A percentile compares a stretch with the other conserved stretches of the same genome.
These are phyloP conservation scores for Penicillium sp. DNA, from an alignment of 2,329 filamentous ascomycete genomes.

Conservation along the genomic window DNA sequence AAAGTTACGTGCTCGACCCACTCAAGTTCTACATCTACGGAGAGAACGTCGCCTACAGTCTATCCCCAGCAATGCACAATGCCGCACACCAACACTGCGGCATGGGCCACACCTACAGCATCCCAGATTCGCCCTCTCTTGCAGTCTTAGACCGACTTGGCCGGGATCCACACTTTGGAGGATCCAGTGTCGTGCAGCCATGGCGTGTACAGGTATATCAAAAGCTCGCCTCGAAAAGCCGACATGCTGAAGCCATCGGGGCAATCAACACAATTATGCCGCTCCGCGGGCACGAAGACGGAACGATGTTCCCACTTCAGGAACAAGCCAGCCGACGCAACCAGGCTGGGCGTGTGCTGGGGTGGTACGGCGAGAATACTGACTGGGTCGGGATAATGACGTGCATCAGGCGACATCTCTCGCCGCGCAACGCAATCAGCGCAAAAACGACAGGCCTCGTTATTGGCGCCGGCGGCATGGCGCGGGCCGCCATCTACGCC, in stretches of 20 bases:
- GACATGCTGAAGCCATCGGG: constrained; percentile 39
- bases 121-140: constrained; percentile 31
- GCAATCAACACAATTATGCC: constrained; percentile 41
- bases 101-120: constrained; percentile 34
- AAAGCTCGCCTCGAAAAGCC: constrained; percentile 33
- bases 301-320: constrained; percentile 30
- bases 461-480: constrained; percentile 63
- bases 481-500: constrained; percentile 65
- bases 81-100: constrained; percentile 35
- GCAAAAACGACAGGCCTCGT: constrained; percentile 46
- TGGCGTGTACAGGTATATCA: constrained; percentile 36
- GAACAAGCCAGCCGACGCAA: constrained; percentile 37
- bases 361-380: constrained; percentile 40
- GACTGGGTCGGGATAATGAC: constrained; percentile 40
- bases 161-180: constrained; percentile 34
- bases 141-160: constrained; percentile 32
- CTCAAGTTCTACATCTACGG: constrained; percentile 38
- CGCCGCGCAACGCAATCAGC: constrained; percentile 46
- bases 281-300: constrained; percentile 31
- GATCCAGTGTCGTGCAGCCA: constrained; percentile 38
- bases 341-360: constrained; percentile 34
- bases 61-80: constrained; percentile 40
- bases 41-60: constrained; percentile 35
- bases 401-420: constrained; percentile 36
- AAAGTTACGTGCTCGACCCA: constrained; percentile 36